Evolutionary conservation across 768 basidiomycete species (phyloP).

Genomic region (Piloderma croceum): DNA sequence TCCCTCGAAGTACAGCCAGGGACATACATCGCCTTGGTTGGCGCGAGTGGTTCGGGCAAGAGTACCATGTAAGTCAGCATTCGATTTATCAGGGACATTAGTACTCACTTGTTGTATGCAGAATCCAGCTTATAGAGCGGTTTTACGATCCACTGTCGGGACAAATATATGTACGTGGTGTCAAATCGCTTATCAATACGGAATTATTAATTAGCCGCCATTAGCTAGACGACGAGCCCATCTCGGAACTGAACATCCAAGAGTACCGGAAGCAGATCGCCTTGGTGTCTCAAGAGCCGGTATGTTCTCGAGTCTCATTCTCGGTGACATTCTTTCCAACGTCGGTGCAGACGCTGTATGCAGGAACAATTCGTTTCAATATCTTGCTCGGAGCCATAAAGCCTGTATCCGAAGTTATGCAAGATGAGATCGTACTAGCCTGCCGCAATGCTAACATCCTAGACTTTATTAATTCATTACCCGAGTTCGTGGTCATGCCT

Average conservation of each 20-base stretch:
- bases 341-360: constrained; percentile 27
- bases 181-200: constrained; percentile 2
- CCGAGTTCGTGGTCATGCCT: constrained; percentile 15
- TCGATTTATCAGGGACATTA: constrained; percentile 13
- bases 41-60: too few species aligned
- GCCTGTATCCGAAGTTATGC: constrained; percentile 32
- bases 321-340: constrained; percentile 32
- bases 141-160: constrained; percentile 81
- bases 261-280: too few species aligned
- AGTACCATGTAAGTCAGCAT: constrained; percentile 59
- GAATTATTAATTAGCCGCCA: constrained; percentile 6
- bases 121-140: too few species aligned
- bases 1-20: constrained; percentile 67
- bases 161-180: constrained; percentile 50
- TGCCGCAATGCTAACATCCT: constrained; percentile 41
- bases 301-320: constrained; percentile 44
- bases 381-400: constrained; percentile 36
- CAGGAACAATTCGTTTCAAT: constrained; percentile 41
- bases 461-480: constrained; percentile 41
- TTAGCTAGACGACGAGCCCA: constrained; percentile 68
- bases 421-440: constrained; percentile 38
- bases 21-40: constrained; percentile 77
- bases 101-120: constrained; percentile 68
- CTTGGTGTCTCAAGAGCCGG: too few species aligned
- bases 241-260: constrained; percentile 72